Conservation (phyloP, 2,329 filamentous ascomycete genomes). For the Colletotrichum agaves region DNA sequence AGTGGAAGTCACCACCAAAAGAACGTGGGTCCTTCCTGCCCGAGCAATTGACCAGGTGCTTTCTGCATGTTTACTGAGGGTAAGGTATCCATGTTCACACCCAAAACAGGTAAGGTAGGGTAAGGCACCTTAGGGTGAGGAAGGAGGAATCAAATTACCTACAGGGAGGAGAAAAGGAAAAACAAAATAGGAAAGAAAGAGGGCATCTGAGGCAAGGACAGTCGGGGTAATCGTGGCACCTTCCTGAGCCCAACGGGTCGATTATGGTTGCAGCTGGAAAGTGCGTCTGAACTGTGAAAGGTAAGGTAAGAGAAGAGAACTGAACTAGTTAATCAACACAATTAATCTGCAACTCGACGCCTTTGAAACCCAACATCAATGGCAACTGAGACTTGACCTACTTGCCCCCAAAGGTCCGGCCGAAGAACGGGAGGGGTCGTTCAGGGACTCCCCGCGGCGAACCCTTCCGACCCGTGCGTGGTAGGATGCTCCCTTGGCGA, state of each 20-base stretch:
- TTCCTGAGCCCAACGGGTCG: background rate
- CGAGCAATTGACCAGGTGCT: background rate
- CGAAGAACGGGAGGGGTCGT: constrained; percentile 27
- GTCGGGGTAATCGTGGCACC: background rate
- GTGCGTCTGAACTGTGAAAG: background rate
- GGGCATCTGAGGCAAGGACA: background rate
- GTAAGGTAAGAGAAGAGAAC: background rate
- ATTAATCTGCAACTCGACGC: too few species aligned
- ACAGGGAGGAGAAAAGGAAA: too few species aligned
- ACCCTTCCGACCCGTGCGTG: constrained; percentile 23
- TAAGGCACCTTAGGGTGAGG: background rate
- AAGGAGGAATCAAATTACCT: background rate
- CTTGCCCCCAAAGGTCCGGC: background rate
- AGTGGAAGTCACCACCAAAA: constrained; percentile 10
- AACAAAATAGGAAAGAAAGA: background rate
- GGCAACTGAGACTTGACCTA: background rate
- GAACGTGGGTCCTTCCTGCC: constrained; percentile 24
- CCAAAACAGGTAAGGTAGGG: too few species aligned
- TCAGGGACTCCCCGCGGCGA: constrained; percentile 21
- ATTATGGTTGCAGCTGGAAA: background rate
- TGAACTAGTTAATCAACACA: background rate
- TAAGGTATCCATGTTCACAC: too few species aligned
- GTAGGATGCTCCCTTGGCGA: constrained; percentile 21
- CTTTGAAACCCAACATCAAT: too few species aligned
- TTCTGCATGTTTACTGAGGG: constrained; percentile 7